Conservation (phyloP, 257 asterid species). For the Perilla frutescens region DNA sequence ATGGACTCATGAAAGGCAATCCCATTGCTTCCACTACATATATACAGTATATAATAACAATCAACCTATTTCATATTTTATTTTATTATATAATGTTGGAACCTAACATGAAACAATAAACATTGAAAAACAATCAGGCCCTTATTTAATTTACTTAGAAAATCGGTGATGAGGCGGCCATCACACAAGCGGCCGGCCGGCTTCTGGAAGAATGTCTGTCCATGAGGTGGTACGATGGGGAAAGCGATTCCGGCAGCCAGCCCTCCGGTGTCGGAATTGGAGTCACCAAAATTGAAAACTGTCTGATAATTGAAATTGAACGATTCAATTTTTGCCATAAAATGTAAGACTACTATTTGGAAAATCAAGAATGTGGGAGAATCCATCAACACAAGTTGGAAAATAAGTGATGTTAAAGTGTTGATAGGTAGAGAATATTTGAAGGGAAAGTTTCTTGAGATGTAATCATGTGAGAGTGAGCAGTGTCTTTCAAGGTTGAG, state of each 20-base stretch:
- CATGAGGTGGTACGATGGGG: constrained; percentile 39
- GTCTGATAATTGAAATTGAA: constrained; percentile 15
- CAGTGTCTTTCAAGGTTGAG: constrained; percentile 14
- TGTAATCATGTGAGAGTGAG: neutral
- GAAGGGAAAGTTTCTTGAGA: constrained; percentile 1
- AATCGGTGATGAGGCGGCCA: constrained; percentile 51
- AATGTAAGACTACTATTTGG: neutral
- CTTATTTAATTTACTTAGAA: constrained; percentile 36
- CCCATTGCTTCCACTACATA: constrained; percentile 34
- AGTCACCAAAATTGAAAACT: constrained; percentile 47
- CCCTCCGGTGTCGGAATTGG: constrained; percentile 51
- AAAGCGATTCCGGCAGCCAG: constrained; percentile 40
- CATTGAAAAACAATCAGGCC: neutral
- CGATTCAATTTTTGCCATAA: neutral
- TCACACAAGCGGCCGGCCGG: constrained; percentile 49
- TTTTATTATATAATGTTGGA: no score
- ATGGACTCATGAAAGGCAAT: constrained; percentile 39
- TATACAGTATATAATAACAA: no score
- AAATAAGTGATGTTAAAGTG: neutral
- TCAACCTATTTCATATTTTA: no score
- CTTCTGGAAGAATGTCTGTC: constrained; percentile 45
- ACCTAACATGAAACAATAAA: neutral
- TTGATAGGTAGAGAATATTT: neutral
- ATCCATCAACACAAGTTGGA: neutral
- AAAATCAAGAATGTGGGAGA: constrained; percentile 19